A percentile compares a stretch with the other conserved stretches of the same genome.
These are phyloP conservation scores for Globisporangium rhizosaccharum DNA, from an alignment of 352 stramenopile species.

Conservation along the genomic window DNA sequence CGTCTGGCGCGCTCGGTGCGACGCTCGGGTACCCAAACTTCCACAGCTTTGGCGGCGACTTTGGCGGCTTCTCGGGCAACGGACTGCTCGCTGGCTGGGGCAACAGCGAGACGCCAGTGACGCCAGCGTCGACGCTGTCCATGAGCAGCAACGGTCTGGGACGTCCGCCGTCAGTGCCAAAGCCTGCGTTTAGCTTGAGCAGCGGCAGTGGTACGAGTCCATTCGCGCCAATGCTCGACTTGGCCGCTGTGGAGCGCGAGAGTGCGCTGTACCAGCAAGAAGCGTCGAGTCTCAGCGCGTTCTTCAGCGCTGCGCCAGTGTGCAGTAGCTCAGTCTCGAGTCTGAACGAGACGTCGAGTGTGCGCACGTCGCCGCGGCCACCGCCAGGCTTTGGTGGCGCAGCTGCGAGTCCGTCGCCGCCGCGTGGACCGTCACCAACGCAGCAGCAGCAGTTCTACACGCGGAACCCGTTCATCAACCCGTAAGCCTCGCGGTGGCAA, in stretches of 20 bases:
- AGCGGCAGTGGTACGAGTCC: not conserved
- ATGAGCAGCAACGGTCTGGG: constrained; percentile 8
- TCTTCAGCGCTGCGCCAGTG: constrained; percentile 29
- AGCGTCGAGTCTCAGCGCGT: constrained; percentile 68
- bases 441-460: constrained; percentile 31
- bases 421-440: constrained; percentile 6
- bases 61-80: constrained; percentile 33
- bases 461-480: constrained; percentile 58
- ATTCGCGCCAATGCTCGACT: constrained; percentile 56
- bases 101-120: constrained; percentile 15
- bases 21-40: constrained; percentile 61
- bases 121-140: constrained; percentile 2
- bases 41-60: constrained; percentile 48
- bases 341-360: constrained; percentile 18
- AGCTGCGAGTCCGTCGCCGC: not conserved
- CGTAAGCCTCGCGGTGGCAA: constrained; percentile 20
- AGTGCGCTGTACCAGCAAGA: constrained; percentile 63
- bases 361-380: constrained; percentile 27
- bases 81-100: constrained; percentile 48
- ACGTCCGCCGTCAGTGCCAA: constrained; percentile 10
- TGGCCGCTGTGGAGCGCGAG: constrained; percentile 67
- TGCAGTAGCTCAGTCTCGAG: constrained; percentile 9
- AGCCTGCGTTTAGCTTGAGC: constrained; percentile 4
- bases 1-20: constrained; percentile 21
- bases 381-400: constrained; percentile 17